Evolutionary conservation across 192 early-diverging fungal species (phyloP).

Genomic region (Kickxella alabastrina): DNA sequence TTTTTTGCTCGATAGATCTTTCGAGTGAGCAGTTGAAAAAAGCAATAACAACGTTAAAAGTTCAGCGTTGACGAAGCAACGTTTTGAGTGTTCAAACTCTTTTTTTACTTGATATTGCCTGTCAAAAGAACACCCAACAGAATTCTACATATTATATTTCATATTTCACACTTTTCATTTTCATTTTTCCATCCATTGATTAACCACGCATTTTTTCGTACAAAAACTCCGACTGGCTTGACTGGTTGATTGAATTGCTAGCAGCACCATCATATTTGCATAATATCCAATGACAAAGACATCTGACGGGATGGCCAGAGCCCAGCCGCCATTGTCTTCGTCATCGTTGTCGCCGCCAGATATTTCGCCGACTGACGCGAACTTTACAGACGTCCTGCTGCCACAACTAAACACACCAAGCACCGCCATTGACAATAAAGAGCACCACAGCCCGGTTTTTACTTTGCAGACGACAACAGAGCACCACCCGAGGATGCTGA

Average conservation of each 20-base stretch:
- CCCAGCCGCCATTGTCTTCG: too few relatives aligned
- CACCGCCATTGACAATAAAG: not conserved
- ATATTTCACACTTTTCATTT: too few relatives aligned
- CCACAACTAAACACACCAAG: slow-evolving; percentile 8
- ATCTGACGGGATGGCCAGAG: not conserved
- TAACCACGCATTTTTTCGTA: too few relatives aligned
- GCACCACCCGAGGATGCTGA: slow-evolving; percentile 2
- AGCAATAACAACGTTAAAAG: too few relatives aligned
- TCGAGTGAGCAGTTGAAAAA: not conserved
- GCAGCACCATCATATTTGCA: too few relatives aligned
- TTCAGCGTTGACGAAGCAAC: not conserved
- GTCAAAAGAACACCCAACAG: not conserved
- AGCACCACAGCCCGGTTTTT: too few relatives aligned
- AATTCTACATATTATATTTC: not conserved
- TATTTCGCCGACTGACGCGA: too few relatives aligned
- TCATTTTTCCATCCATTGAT: not conserved
- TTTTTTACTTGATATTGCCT: not conserved
- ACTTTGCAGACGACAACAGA: slow-evolving; percentile 23
- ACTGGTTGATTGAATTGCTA: too few relatives aligned
- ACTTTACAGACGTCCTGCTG: slow-evolving; percentile 5
- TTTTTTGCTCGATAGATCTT: not conserved
- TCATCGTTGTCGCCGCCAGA: too few relatives aligned
- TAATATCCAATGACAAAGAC: too few relatives aligned
- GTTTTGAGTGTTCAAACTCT: not conserved
- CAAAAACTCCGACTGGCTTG: too few relatives aligned